These are phyloP conservation scores for Yamadazyma oceani DNA, from an alignment of 1,139 yeast genomes.

Conservation along the genomic window DNA sequence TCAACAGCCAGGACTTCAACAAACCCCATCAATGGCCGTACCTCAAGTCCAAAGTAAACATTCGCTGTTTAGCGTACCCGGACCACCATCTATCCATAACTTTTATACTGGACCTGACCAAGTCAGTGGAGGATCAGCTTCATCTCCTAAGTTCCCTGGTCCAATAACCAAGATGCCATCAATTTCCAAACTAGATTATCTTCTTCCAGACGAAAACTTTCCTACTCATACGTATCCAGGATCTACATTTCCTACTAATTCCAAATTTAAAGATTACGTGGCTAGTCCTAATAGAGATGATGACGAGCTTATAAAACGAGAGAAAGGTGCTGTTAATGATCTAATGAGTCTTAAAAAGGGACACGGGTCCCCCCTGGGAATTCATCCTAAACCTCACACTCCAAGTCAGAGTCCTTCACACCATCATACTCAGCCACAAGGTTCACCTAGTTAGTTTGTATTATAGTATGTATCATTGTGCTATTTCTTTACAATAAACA, in stretches of 20 bases:
- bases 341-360: constrained; percentile 28
- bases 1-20: too few species aligned
- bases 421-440: not conserved
- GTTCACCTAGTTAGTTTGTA: too few species aligned
- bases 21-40: too few species aligned
- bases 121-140: not conserved
- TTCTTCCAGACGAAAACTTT: constrained; percentile 28
- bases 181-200: constrained; percentile 29
- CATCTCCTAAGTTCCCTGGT: constrained; percentile 9
- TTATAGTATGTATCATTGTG: too few species aligned
- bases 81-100: constrained; percentile 10
- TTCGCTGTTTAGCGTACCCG: not conserved
- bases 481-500: too few species aligned
- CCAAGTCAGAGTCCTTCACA: constrained; percentile 1
- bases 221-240: constrained; percentile 20
- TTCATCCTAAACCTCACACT: not conserved
- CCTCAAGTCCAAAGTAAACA: too few species aligned
- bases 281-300: constrained; percentile 3
- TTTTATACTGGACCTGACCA: constrained; percentile 4
- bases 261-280: constrained; percentile 8
- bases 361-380: constrained; percentile 1
- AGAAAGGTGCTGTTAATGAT: constrained; percentile 38
- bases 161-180: constrained; percentile 26
- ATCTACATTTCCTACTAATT: constrained; percentile 1
- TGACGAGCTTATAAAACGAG: constrained; percentile 27